Conservation (phyloP, 495 filamentous ascomycete genomes). For the Cercophora samala region DNA sequence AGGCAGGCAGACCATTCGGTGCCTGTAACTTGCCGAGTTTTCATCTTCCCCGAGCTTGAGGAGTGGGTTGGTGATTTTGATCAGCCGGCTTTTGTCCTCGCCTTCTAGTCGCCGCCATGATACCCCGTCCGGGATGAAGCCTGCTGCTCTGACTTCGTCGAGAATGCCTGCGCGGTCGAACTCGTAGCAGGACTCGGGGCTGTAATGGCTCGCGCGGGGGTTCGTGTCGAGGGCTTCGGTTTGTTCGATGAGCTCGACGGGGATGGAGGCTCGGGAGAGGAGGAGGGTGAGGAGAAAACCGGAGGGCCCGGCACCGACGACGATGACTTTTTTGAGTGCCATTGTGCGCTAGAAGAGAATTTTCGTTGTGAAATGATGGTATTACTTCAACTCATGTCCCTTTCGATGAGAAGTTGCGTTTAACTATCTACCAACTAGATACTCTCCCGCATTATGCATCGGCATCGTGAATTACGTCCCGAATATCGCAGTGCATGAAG, state of each 20-base stretch:
- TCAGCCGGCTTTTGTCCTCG: conserved; percentile 11
- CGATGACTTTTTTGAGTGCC: conserved; percentile 33
- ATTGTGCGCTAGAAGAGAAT: neutral
- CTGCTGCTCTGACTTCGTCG: conserved; percentile 41
- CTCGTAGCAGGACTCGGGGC: conserved; percentile 40
- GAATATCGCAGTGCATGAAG: no score
- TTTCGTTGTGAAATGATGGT: no score
- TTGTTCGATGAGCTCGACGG: conserved; percentile 52
- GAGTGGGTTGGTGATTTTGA: conserved; percentile 27
- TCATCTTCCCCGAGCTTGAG: conserved; percentile 30
- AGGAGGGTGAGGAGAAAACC: conserved; percentile 55
- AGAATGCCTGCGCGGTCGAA: conserved; percentile 51
- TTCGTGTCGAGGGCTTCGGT: conserved; percentile 49
- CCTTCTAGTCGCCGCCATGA: conserved; percentile 49
- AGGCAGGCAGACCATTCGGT: conserved; percentile 48
- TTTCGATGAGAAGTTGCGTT: neutral
- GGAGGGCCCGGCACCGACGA: conserved; percentile 57
- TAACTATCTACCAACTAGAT: neutral
- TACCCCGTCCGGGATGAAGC: conserved; percentile 42
- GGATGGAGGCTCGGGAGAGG: conserved; percentile 52
- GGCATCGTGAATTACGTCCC: conserved; percentile 1
- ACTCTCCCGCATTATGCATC: no score
- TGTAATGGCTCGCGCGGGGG: conserved; percentile 56
- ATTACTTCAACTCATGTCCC: no score
- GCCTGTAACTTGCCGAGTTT: conserved; percentile 37